These are phyloP conservation scores for Pneumocystis carinii DNA, from an alignment of 1,139 yeast species.

Conservation along the genomic window DNA sequence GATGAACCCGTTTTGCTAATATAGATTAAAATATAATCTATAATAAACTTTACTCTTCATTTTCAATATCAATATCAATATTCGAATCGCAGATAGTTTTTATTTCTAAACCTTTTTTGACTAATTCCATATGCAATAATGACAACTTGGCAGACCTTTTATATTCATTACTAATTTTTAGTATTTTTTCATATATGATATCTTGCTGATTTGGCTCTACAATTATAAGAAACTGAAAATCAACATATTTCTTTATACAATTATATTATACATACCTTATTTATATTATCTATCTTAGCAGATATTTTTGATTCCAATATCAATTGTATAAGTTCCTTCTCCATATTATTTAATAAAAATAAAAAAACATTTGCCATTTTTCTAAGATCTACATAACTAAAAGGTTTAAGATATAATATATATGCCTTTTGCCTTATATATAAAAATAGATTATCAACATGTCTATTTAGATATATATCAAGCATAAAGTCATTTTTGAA, in stretches of 20 bases:
- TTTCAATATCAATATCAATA: background rate
- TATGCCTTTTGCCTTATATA: slow-evolving; percentile 14
- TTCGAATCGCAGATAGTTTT: background rate
- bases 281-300: slow-evolving; percentile 3
- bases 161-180: background rate
- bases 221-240: background rate
- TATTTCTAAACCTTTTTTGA: background rate
- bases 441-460: slow-evolving; percentile 10
- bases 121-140: background rate
- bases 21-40: background rate
- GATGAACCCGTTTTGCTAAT: no score
- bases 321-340: slow-evolving; percentile 9
- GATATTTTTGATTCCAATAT: slow-evolving; percentile 10
- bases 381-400: slow-evolving; percentile 13
- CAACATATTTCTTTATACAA: background rate
- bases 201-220: background rate
- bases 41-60: background rate
- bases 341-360: slow-evolving; percentile 7
- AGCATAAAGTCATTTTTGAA: slow-evolving; percentile 12
- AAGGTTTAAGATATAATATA: slow-evolving; percentile 13
- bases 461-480: slow-evolving; percentile 14
- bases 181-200: background rate
- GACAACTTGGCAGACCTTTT: background rate
- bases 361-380: slow-evolving; percentile 14
- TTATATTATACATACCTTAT: background rate